Evolutionary conservation across 495 filamentous ascomycete species (phyloP).

Genomic region (Daldinia vernicosa): DNA sequence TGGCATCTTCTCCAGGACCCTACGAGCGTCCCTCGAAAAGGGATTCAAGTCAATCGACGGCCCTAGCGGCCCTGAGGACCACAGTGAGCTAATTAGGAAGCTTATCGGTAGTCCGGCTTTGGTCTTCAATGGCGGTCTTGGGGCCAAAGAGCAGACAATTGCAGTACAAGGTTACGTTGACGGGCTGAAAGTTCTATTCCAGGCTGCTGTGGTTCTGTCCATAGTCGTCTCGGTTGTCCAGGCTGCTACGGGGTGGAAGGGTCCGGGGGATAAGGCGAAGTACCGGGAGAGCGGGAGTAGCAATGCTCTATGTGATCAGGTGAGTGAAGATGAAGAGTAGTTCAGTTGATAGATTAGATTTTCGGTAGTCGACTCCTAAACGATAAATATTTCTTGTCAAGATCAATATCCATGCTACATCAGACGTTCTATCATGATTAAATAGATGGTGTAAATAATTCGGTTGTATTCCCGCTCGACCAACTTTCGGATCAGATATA

Average conservation of each 20-base stretch:
- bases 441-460: neutral
- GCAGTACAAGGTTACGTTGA: constrained; percentile 70
- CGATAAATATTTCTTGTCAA: neutral
- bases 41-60: constrained; percentile 63
- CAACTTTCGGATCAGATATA: neutral
- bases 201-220: constrained; percentile 64
- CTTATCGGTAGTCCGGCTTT: constrained; percentile 74
- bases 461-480: no score
- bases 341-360: neutral
- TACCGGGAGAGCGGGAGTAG: constrained; percentile 33
- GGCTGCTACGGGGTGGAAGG: constrained; percentile 73
- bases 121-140: constrained; percentile 59
- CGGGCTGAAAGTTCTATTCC: constrained; percentile 66
- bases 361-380: neutral
- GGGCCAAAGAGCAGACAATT: constrained; percentile 63
- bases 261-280: constrained; percentile 34
- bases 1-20: constrained; percentile 71
- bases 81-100: constrained; percentile 65
- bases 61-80: constrained; percentile 46
- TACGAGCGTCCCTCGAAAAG: constrained; percentile 62
- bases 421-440: neutral
- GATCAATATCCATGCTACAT: neutral
- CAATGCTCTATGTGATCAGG: neutral
- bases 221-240: constrained; percentile 66
- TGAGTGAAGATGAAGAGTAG: neutral